Percentiles rank a stretch among this genome's conserved stretches.
Conservation (phyloP, 1,139 yeast species). For the Yamadazyma membranifaciens region DNA sequence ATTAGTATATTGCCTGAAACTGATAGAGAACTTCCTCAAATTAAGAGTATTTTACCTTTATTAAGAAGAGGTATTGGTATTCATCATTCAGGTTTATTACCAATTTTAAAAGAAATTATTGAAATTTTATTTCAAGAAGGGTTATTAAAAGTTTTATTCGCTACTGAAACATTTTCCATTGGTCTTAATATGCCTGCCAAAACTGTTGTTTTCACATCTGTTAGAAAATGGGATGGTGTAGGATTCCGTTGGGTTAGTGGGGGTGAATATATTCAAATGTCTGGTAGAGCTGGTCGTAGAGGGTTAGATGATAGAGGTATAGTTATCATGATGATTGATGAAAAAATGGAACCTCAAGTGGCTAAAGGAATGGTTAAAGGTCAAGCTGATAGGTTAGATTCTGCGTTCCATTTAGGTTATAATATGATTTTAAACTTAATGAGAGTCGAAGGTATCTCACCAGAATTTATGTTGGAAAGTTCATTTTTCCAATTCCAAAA, state of each 20-base stretch:
- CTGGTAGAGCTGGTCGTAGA: conserved; percentile 99
- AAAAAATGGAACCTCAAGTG: conserved; percentile 98
- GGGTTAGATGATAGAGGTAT: conserved; percentile 99
- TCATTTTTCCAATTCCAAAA: conserved; percentile 96
- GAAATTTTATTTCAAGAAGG: conserved; percentile 98
- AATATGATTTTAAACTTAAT: conserved; percentile 94
- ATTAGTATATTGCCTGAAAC: conserved; percentile 81
- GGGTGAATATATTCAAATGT: conserved; percentile 99
- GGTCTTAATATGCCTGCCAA: conserved; percentile 98
- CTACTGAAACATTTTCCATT: conserved; percentile 97
- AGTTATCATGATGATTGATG: conserved; percentile 98
- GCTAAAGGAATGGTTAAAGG: conserved; percentile 99
- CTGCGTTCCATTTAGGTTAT: conserved; percentile 95
- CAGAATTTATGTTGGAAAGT: conserved; percentile 92
- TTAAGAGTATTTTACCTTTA: conserved; percentile 83
- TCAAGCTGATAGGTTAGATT: conserved; percentile 92
- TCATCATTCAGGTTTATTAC: conserved; percentile 95
- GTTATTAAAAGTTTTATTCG: conserved; percentile 86
- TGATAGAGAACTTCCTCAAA: conserved; percentile 91
- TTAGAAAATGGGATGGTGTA: conserved; percentile 96
- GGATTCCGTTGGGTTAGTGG: conserved; percentile 99
- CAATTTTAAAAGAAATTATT: conserved; percentile 93
- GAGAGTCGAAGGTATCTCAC: conserved; percentile 97
- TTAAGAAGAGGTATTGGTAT: conserved; percentile 95
- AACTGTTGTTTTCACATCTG: conserved; percentile 96